A percentile compares a stretch with the other conserved stretches of the same genome.
These are phyloP conservation scores for Periconia sp. DNA, from an alignment of 2,329 filamentous ascomycete species.

Conservation along the genomic window DNA sequence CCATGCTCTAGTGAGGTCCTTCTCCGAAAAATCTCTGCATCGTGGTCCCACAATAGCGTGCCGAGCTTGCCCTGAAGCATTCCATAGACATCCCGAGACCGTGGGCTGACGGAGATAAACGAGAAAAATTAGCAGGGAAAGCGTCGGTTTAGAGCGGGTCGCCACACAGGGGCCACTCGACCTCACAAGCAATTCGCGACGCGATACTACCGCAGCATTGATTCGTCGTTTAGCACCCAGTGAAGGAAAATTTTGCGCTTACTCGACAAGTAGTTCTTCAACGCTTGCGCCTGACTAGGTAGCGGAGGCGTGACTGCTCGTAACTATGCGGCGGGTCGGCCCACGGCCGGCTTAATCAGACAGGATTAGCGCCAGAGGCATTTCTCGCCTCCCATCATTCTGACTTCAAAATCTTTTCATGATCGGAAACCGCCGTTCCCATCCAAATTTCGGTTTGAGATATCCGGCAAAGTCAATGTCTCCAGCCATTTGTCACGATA, in stretches of 20 bases:
- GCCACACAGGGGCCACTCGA: constrained; percentile 18
- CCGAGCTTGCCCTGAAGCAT: constrained; percentile 6
- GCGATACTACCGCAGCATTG: constrained; percentile 19
- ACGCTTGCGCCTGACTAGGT: constrained; percentile 18
- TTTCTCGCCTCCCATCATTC: constrained; percentile 1
- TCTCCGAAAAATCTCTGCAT: constrained; percentile 38
- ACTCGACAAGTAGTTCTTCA: constrained; percentile 19
- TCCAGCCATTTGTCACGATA: too few species aligned
- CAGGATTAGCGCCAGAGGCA: constrained; percentile 17
- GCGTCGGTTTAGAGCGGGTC: constrained; percentile 32
- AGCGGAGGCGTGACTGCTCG: too few species aligned
- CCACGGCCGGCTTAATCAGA: constrained; percentile 26
- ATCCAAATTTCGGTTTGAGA: too few species aligned
- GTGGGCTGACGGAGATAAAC: constrained; percentile 22
- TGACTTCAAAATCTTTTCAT: constrained; percentile 4
- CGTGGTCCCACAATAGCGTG: constrained; percentile 32
- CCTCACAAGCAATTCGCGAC: constrained; percentile 2
- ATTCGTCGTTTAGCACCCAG: constrained; percentile 9
- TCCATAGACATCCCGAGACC: constrained; percentile 2
- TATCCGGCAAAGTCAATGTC: too few species aligned
- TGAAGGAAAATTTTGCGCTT: constrained; percentile 35
- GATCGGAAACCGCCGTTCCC: constrained; percentile 18
- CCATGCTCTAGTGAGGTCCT: constrained; percentile 31
- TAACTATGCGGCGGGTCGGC: constrained; percentile 32
- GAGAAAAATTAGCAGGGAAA: constrained; percentile 32